Base-by-base conservation (phyloP, 1,139 yeast species). In the Barnettozyma hawaiiensis region DNA sequence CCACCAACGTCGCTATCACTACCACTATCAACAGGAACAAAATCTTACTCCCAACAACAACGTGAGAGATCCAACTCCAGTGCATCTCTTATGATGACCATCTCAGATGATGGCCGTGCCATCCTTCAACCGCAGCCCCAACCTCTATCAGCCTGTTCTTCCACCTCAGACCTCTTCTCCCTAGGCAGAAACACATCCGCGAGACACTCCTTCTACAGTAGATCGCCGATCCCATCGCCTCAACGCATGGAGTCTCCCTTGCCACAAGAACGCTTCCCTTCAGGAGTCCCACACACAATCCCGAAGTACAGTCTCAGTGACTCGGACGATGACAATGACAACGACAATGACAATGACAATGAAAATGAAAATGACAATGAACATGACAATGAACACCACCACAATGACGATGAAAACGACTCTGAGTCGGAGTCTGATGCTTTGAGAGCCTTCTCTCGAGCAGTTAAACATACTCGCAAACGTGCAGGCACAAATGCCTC, bases 21-120 rank as follows among this genome's bases (percentile, higher is more conserved):
- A 8, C 20, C 31, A 8, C 20, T 37, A 22, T 11, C 24, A 11
- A 15, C 21, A 14, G 10, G 5, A 14, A n/a, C 33, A 22, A 21
- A 12, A 18, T 32, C 35, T 57, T 3, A 47, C 56, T 14, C 36
- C 47, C 15, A 32, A 45, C 20, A 21, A 27, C 24, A 39, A 12
- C 39, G 47, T 10, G 46, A 44, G 18, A 44, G 52, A 33, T 48
- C 54, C 10, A 35, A 41, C 21, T 50, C 53, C 5, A 36, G 46
- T n/a, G 39, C 51, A 4, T 48, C 54, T 3, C 36, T 50, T 5
- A 48, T 51, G 10, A 53, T 57, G 59, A 51, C 55, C 3, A 50
- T 57, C 7, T 53, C 58, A 4, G 55, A 55, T 4, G 48, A 48
- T 22, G 60, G 60, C 3, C 41, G 58, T 24, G 60, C 60, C 3